Evolutionary conservation across 1,284 basidiomycete genomes (phyloP), one percentile per base, ranked within the genome.

Genomic region (Sanghuangporus baumii): DNA sequence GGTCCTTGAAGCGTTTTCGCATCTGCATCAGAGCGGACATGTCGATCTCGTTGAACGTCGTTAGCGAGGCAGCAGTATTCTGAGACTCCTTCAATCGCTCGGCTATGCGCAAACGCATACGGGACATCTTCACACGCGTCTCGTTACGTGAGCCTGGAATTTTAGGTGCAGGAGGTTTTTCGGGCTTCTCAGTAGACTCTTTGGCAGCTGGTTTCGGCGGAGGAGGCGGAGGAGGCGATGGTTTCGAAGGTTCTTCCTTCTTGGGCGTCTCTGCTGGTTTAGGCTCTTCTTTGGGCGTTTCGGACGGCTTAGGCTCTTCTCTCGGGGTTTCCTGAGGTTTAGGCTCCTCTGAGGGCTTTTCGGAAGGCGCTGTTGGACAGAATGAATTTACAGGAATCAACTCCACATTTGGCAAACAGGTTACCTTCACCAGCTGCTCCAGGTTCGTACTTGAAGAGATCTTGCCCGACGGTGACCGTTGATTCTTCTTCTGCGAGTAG

Each of bases 1-100:
- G 81, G 69, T 98, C 95, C 84, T 99, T 99, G 87, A 96, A 96
- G 72, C 91, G 88, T 73, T 89, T 88, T 70, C 97, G 90, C 88
- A 99, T 89, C 59, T 91, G 89, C 82, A 98, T 93, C 66, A 98
- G 79, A 54, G 89, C 89, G 52, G 93, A 95, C 96, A 99, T 99
- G 81, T 99, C 96, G 73, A 99, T 94, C 79, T 99, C 96, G 80
- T 99, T 98, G 85, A 99, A 99, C 51, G 96, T 99, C 59, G 97
- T 99, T 67, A 99, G 79, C 63, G 94, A 95, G 54, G 96, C 96
- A 9, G 96, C 97, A 12, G 94, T 87, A 76, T 98, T 98, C 77
- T 99, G 96, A 48, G 96, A 97, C 75, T 98, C 92, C 82, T 99
- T 99, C 73, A 99, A 85, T 64, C 96, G 93, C 78, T 97, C 94